Evolutionary conservation across 345 rosid species (phyloP), one percentile per base, ranked within the genome.

Genomic region (Heritiera fomes): DNA sequence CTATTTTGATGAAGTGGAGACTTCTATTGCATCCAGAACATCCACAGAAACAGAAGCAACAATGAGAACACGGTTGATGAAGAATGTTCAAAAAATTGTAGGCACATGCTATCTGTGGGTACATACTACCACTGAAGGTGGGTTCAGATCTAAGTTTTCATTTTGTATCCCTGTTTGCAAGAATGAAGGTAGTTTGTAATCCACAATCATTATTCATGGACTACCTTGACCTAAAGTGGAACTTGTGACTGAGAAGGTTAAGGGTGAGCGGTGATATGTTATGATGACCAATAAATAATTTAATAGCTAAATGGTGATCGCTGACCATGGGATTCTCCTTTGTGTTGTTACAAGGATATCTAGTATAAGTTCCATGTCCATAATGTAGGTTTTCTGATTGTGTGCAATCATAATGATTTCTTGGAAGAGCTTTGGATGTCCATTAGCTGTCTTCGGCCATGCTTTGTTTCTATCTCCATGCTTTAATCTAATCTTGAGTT

Each of bases 91-190:
- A 82, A 92, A 91, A 86, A 80, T 91, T 81, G 79, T 96, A 77
- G 93, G 89, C 81, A 86, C 87, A 71, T 94, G 93, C 84, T 94
- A 91, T 81, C 98, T 98, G 50, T 92, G 91, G 95, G 59, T 94
- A 58, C 99, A 92, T 90, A 98, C 98, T 60, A 89, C 93, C 55
- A 85, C 89, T 77, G 99, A 94, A 92, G 99, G 99, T 96, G 84
- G 43, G 59, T 78, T 62, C 65, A 72, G 65, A 76, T 75, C 59
- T 76, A 63, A 74, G 56, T n/a, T 77, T 66, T 13, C 59, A n/a
- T 70, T 74, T 5, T 49, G 14, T 73, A 20, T 75, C 75, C 11
- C 8, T 20, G 41, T 50, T 65, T 66, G 68, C 40, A 23, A 62
- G 28, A 30, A 17, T 53, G 46, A 68, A 58, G 11, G 20, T 64